These are phyloP conservation scores for Gliomastix tumulicola DNA, from an alignment of 2,329 filamentous ascomycete species.

Conservation along the genomic window DNA sequence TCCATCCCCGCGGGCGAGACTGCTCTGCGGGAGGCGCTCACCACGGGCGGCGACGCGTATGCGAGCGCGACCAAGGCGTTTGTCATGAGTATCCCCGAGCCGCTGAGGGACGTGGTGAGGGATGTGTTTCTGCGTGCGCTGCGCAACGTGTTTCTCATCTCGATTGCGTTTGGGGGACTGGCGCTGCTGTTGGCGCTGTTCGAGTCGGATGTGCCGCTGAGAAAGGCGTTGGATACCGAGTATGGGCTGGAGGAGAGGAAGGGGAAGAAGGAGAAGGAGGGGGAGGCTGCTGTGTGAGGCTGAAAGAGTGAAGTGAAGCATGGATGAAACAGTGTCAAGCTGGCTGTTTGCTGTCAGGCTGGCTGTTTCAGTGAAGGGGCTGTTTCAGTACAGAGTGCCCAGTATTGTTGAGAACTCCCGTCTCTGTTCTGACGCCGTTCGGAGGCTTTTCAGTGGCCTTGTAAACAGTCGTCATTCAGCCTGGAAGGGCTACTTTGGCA, in stretches of 20 bases:
- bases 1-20: conserved; percentile 12
- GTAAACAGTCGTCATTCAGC: too few species aligned
- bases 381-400: too few species aligned
- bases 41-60: conserved; percentile 18
- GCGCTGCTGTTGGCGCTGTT: conserved; percentile 14
- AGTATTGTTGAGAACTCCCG: too few species aligned
- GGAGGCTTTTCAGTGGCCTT: too few species aligned
- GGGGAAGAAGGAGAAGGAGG: conserved; percentile 2
- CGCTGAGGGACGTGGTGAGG: conserved; percentile 11
- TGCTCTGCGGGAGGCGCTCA: conserved; percentile 7
- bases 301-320: too few species aligned
- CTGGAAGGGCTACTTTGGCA: too few species aligned
- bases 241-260: conserved; percentile 13
- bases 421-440: too few species aligned
- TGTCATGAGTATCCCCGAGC: conserved; percentile 10
- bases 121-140: conserved; percentile 14
- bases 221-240: conserved; percentile 16
- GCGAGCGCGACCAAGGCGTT: conserved; percentile 15
- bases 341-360: too few species aligned
- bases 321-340: too few species aligned
- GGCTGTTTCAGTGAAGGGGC: too few species aligned
- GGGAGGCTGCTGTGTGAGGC: too few species aligned
- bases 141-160: conserved; percentile 13
- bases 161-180: conserved; percentile 10
- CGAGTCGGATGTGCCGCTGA: conserved; percentile 15